These are phyloP conservation scores for Mortierella sp. DNA, from an alignment of 371 early-diverging fungal genomes.

Conservation along the genomic window DNA sequence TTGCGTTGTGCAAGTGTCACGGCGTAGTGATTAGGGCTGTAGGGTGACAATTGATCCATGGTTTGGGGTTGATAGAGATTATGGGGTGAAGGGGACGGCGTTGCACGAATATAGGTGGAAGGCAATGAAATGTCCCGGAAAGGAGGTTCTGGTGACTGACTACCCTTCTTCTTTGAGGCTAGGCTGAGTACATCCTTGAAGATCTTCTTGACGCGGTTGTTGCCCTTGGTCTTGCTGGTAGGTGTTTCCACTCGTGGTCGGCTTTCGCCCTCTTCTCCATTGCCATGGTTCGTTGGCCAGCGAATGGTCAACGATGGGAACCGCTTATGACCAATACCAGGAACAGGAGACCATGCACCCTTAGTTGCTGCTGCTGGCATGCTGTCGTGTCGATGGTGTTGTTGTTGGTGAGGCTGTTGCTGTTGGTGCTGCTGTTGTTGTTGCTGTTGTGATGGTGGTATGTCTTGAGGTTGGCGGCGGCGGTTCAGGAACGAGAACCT, in stretches of 20 bases:
- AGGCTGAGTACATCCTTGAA: slow-evolving; percentile 36
- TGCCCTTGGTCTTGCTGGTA: slow-evolving; percentile 6
- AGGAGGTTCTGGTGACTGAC: slow-evolving; percentile 22
- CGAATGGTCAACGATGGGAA: slow-evolving; percentile 15
- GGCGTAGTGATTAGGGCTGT: slow-evolving; percentile 7
- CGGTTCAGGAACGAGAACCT: slow-evolving; percentile 51
- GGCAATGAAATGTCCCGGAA: slow-evolving; percentile 44
- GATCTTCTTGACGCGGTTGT: slow-evolving; percentile 28
- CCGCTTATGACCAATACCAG: slow-evolving; percentile 3
- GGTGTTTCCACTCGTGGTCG: slow-evolving; percentile 4
- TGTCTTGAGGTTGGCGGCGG: slow-evolving; percentile 11
- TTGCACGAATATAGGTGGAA: slow-evolving; percentile 20
- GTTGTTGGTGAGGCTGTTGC: too few species aligned
- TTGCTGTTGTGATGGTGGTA: slow-evolving; percentile 9
- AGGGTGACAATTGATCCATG: neutral
- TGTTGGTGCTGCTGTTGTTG: slow-evolving; percentile 12
- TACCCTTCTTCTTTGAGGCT: slow-evolving; percentile 20
- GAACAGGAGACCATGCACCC: slow-evolving; percentile 6
- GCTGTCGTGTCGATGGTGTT: slow-evolving; percentile 11
- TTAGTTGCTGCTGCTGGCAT: slow-evolving; percentile 13
- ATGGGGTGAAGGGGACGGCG: slow-evolving; percentile 3
- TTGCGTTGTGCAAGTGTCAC: slow-evolving; percentile 9
- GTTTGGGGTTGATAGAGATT: slow-evolving; percentile 10
- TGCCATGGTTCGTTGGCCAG: slow-evolving; percentile 1
- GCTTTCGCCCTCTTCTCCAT: slow-evolving; percentile 1